Base-by-base conservation (phyloP, 1,284 basidiomycete species). In the Malassezia brasiliensis region DNA sequence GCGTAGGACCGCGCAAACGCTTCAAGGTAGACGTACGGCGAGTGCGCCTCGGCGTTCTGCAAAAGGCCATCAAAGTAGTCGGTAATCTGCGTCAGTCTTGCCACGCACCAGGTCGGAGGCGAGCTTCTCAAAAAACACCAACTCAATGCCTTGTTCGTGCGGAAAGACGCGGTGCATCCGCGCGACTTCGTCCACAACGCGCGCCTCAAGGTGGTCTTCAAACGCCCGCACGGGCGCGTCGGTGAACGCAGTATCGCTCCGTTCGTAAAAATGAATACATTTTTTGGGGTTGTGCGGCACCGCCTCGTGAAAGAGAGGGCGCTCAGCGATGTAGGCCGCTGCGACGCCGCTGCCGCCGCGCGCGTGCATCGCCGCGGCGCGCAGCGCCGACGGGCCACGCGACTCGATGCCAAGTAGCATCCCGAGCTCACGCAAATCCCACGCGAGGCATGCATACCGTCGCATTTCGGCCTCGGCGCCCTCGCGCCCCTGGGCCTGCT, bases 1-100 rank as follows among this genome's bases (percentile, higher is more conserved):
- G 84, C 81, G 73, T 96, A 96, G 3, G 84, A 85, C 0, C 90
- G 91, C 0, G 93, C 90, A 0, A 84, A 83, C 0, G 90, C 88
- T 59, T 86, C 84, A 17, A 96, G 79, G 71, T 87, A 96, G 3
- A 84, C 78, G 11, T 84, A 83, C 17, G 81, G 80, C 6, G 83
- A 84, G 31, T 91, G 78, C 52, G 85, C 82, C 17, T 88, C 82
- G 0, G 90, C 87, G 40, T 83, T 83, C 0, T 82, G 80, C 1
- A 96, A 80, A 1, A 96, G 79, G 0, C 84, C 79, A 0, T 83
- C 80, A 61, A 91, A 83, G 68, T 96, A 96, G 75, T 94, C 90
- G 1, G 84, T 83, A 53, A 94, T 81, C 87, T 89, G 62, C 45
- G 44, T 32, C 31, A 36, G 35, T 42, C 30, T 1, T 44, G n/a